Percentiles rank a stretch among this genome's conserved stretches.
Evolutionary conservation across 2,329 filamentous ascomycete genomes (phyloP).

Genomic region (Immersiporthe knoxdaviesiana): DNA sequence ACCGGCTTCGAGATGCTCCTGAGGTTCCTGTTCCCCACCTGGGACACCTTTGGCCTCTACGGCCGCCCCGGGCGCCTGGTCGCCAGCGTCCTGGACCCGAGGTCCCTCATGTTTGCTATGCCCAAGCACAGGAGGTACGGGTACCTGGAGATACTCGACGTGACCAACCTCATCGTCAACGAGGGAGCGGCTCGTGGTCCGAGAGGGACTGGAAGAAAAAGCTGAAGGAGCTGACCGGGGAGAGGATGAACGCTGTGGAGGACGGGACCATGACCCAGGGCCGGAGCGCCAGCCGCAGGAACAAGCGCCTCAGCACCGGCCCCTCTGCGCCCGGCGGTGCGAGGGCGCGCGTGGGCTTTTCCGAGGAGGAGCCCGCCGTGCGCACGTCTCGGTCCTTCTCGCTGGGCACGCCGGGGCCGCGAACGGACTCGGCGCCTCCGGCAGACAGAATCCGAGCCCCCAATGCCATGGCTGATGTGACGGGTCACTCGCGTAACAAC

Average conservation of each 20-base stretch:
- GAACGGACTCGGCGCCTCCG: conserved; percentile 57
- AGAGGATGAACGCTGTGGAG: conserved; percentile 70
- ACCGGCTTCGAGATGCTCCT: conserved; percentile 95
- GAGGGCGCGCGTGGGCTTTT: conserved; percentile 60
- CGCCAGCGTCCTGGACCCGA: conserved; percentile 82
- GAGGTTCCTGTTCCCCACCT: conserved; percentile 88
- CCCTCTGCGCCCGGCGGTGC: conserved; percentile 39
- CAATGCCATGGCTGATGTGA: conserved; percentile 39
- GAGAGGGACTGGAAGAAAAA: conserved; percentile 89
- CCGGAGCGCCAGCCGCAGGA: conserved; percentile 61
- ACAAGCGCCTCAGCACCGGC: conserved; percentile 59
- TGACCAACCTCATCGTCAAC: conserved; percentile 76
- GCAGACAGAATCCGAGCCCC: conserved; percentile 43
- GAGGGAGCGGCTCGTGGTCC: conserved; percentile 77
- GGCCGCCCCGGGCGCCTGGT: conserved; percentile 85
- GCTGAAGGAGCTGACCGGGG: conserved; percentile 84
- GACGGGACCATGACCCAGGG: conserved; percentile 51
- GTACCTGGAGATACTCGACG: conserved; percentile 87
- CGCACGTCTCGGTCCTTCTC: conserved; percentile 58
- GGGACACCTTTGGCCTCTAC: conserved; percentile 90
- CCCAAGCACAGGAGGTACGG: conserved; percentile 85
- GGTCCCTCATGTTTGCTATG: conserved; percentile 98
- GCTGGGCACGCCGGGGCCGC: conserved; percentile 42
- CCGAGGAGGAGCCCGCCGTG: conserved; percentile 55
- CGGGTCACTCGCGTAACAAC: conserved; percentile 49